phyloP scores from a whole-genome alignment of 202 grass and related monocot species.

The Miscanthus sacchariflorus region DNA sequence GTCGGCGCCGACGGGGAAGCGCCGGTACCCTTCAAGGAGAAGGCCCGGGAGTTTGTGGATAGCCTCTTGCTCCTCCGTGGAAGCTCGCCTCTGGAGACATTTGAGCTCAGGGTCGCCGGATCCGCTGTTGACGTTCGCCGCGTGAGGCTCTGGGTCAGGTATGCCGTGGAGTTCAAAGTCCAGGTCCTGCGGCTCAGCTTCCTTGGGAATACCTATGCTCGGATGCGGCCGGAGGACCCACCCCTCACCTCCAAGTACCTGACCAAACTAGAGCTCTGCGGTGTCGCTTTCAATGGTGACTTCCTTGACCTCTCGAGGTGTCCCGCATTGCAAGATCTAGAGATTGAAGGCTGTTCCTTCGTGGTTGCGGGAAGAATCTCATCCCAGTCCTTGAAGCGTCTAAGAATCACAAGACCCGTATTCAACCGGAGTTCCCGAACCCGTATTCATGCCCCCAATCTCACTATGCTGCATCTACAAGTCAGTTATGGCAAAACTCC shows the following conservation, averaged over 20 bases:
- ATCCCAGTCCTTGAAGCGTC: neutral
- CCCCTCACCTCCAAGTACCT: neutral
- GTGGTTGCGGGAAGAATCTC: neutral
- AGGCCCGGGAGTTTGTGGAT: too few relatives aligned
- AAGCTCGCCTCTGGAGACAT: too few relatives aligned
- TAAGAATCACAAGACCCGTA: neutral
- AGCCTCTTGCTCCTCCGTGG: too few relatives aligned
- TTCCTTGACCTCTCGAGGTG: constrained; percentile 12
- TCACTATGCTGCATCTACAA: neutral
- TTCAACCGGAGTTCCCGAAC: neutral
- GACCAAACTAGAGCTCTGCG: neutral
- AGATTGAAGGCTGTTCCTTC: neutral
- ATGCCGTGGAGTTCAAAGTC: neutral
- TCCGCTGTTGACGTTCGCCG: too few relatives aligned
- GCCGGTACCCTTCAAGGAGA: too few relatives aligned
- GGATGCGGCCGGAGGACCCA: neutral
- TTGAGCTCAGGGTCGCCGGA: too few relatives aligned
- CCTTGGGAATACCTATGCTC: too few relatives aligned
- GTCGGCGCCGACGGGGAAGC: too few relatives aligned
- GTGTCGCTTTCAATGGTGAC: neutral
- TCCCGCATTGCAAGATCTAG: neutral
- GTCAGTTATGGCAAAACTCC: accelerated
- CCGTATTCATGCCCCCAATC: neutral
- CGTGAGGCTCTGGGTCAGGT: too few relatives aligned
- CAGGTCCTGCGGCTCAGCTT: neutral